A percentile compares a stretch with the other conserved stretches of the same genome.
Conservation (phyloP, 306 rosid genomes). For the Hippophae tibetana region DNA sequence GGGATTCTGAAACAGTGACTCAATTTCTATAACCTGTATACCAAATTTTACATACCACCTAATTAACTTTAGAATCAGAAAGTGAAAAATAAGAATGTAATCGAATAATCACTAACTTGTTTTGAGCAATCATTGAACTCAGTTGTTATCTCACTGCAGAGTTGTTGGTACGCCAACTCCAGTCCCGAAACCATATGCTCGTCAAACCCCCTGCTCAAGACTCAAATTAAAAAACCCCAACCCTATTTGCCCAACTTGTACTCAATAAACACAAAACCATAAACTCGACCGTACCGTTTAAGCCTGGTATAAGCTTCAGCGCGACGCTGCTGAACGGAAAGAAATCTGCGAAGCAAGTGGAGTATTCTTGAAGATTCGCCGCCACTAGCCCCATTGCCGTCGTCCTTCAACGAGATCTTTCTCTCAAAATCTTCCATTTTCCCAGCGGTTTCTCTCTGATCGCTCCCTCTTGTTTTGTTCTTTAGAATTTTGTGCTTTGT, state of each 20-base stretch:
- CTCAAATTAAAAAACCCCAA: background rate
- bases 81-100: background rate
- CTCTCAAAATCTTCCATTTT: conserved; percentile 56
- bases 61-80: background rate
- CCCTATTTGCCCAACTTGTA: too few species aligned
- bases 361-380: conserved; percentile 20
- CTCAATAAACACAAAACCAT: too few species aligned
- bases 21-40: conserved; percentile 64
- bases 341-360: conserved; percentile 50
- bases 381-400: conserved; percentile 5
- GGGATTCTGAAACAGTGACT: conserved; percentile 45
- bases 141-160: conserved; percentile 63
- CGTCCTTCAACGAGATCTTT: conserved; percentile 46
- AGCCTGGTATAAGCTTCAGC: conserved; percentile 76
- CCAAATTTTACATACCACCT: conserved; percentile 19
- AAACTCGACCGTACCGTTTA: conserved; percentile 29
- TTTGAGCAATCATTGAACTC: conserved; percentile 84
- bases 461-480: too few species aligned
- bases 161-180: conserved; percentile 57
- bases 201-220: conserved; percentile 51
- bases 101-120: conserved; percentile 25
- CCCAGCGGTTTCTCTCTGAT: background rate
- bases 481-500: too few species aligned
- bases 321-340: conserved; percentile 59
- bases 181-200: conserved; percentile 59